Percentiles rank a stretch among this genome's conserved stretches.
Evolutionary conservation across 495 filamentous ascomycete species (phyloP).

Genomic region (Xylaria venustula): DNA sequence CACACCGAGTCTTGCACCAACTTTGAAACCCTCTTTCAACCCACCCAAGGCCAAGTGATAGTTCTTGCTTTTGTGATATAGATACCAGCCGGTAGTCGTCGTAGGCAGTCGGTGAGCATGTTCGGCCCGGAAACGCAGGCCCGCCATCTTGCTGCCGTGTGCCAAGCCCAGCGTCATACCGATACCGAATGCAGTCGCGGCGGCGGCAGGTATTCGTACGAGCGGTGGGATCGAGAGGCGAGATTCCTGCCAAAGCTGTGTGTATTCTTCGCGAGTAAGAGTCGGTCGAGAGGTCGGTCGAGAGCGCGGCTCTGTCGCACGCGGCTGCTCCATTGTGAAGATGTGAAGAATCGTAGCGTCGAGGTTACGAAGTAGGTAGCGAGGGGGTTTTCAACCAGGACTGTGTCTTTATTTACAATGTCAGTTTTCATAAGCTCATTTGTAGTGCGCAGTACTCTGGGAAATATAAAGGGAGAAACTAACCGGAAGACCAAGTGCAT

Average conservation of each 20-base stretch:
- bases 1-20: slow-evolving; percentile 66
- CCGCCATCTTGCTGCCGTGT: slow-evolving; percentile 69
- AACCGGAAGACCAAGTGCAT: no score
- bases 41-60: slow-evolving; percentile 76
- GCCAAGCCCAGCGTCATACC: slow-evolving; percentile 69
- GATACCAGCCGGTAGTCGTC: slow-evolving; percentile 83
- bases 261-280: slow-evolving; percentile 27
- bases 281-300: slow-evolving; percentile 15
- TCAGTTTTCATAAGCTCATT: no score
- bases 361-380: background rate
- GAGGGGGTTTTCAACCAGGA: no score
- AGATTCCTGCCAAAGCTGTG: slow-evolving; percentile 37
- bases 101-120: slow-evolving; percentile 89
- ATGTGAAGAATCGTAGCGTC: background rate
- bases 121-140: slow-evolving; percentile 85
- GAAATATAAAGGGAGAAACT: no score
- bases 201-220: slow-evolving; percentile 62
- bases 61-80: slow-evolving; percentile 97
- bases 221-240: slow-evolving; percentile 60
- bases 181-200: slow-evolving; percentile 56
- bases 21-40: slow-evolving; percentile 69
- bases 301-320: slow-evolving; percentile 4
- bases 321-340: slow-evolving; percentile 8
- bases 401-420: no score
- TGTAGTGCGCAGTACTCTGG: no score